These are phyloP conservation scores for Neonectria punicea DNA, from an alignment of 2,329 filamentous ascomycete species.

Conservation along the genomic window DNA sequence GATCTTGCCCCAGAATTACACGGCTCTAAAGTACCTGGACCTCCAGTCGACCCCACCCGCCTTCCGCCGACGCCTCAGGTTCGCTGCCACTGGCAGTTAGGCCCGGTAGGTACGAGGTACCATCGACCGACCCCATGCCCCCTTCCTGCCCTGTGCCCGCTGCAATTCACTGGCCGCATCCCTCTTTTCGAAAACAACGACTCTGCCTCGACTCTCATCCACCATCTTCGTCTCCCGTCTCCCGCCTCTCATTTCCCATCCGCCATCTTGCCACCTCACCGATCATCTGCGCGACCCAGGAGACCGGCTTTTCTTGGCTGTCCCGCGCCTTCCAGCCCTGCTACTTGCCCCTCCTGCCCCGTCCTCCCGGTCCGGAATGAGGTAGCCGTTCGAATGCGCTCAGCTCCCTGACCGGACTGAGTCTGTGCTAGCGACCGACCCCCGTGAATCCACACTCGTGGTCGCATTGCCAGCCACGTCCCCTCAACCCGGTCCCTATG, in stretches of 20 bases:
- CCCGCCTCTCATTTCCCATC: slow-evolving; percentile 32
- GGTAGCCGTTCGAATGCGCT: slow-evolving; percentile 65
- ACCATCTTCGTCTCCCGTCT: slow-evolving; percentile 25
- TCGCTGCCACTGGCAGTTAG: slow-evolving; percentile 4
- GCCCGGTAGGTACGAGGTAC: slow-evolving; percentile 16
- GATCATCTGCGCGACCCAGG: slow-evolving; percentile 29
- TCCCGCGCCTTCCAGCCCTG: slow-evolving; percentile 8
- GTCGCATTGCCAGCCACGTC: slow-evolving; percentile 47
- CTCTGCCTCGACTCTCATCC: slow-evolving; percentile 41
- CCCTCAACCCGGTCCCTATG: slow-evolving; percentile 47
- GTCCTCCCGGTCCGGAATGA: slow-evolving; percentile 60
- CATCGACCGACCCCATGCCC: slow-evolving; percentile 21
- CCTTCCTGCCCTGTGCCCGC: slow-evolving; percentile 17
- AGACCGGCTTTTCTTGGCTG: slow-evolving; percentile 24
- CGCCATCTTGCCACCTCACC: slow-evolving; percentile 19
- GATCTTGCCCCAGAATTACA: neutral
- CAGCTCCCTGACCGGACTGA: slow-evolving; percentile 72
- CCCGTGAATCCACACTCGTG: slow-evolving; percentile 40
- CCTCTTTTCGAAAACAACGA: slow-evolving; percentile 38
- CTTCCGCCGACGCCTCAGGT: slow-evolving; percentile 19
- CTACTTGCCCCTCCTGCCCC: slow-evolving; percentile 9
- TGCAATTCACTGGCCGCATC: slow-evolving; percentile 25
- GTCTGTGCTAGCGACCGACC: slow-evolving; percentile 48
- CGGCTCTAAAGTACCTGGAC: slow-evolving; percentile 16
- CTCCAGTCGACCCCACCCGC: slow-evolving; percentile 11